A percentile compares a stretch with the other conserved stretches of the same genome.
These are phyloP conservation scores for Fusarium sp. DNA, from an alignment of 2,329 filamentous ascomycete genomes.

Conservation along the genomic window DNA sequence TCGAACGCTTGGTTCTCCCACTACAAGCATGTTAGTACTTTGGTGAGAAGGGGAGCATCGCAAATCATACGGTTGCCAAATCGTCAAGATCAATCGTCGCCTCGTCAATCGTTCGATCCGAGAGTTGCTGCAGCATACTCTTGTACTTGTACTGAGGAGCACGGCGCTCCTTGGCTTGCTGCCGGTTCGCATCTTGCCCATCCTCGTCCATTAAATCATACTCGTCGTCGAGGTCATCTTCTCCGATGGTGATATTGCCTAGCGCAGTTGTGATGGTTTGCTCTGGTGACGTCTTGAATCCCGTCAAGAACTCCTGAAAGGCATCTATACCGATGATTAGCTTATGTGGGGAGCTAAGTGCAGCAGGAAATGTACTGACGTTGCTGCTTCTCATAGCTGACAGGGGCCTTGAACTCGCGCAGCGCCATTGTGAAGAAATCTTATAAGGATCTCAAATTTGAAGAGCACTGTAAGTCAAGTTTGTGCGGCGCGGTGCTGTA, in stretches of 20 bases:
- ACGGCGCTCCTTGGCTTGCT: constrained; percentile 57
- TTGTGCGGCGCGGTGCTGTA: constrained; percentile 4
- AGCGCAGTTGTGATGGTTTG: constrained; percentile 81
- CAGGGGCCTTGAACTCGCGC: constrained; percentile 77
- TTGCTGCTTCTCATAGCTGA: constrained; percentile 89
- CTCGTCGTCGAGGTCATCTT: constrained; percentile 86
- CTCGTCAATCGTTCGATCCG: constrained; percentile 79
- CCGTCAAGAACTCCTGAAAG: constrained; percentile 86
- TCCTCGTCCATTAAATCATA: constrained; percentile 92
- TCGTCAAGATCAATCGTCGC: constrained; percentile 91
- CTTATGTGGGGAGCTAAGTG: background rate
- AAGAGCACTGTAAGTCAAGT: constrained; percentile 25
- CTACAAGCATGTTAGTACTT: constrained; percentile 51
- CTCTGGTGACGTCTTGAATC: constrained; percentile 83
- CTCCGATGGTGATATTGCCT: constrained; percentile 84
- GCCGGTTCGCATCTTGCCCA: constrained; percentile 64
- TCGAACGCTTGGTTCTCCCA: constrained; percentile 72
- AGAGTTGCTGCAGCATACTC: constrained; percentile 84
- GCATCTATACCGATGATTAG: constrained; percentile 62
- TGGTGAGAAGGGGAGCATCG: background rate
- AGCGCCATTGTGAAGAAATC: constrained; percentile 75
- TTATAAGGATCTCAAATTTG: constrained; percentile 25
- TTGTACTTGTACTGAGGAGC: constrained; percentile 85
- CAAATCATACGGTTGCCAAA: constrained; percentile 70
- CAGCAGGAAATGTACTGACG: constrained; percentile 57